Conservation (phyloP, 176 grass and related monocot species). For the Carex littledalei region DNA sequence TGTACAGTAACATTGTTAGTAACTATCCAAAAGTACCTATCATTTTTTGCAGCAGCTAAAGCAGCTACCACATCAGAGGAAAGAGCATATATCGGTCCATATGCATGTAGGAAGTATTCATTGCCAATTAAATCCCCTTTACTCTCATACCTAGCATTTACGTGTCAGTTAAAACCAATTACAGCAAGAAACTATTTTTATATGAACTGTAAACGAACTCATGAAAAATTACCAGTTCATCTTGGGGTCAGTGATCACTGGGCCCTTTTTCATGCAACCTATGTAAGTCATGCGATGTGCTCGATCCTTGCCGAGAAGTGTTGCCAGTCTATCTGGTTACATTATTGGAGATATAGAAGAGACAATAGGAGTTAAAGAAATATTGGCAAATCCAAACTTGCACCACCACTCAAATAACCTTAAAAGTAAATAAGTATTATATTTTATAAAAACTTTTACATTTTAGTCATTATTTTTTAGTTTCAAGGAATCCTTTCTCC, state of each 20-base stretch:
- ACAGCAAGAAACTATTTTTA: conserved; percentile 15
- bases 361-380: not conserved
- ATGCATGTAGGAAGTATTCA: conserved; percentile 85
- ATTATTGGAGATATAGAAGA: conserved; percentile 7
- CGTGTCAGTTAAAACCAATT: conserved; percentile 5
- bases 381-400: not conserved
- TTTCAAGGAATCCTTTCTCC: not conserved
- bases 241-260: conserved; percentile 88
- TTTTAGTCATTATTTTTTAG: not conserved
- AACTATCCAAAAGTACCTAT: conserved; percentile 48
- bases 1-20: not conserved
- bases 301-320: conserved; percentile 89
- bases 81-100: conserved; percentile 76
- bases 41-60: conserved; percentile 59
- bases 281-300: conserved; percentile 60
- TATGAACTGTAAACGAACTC: conserved; percentile 1
- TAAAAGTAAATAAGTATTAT: not conserved
- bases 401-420: not conserved
- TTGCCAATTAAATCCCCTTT: conserved; percentile 71
- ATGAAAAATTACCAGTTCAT: conserved; percentile 63
- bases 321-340: conserved; percentile 83
- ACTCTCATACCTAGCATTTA: conserved; percentile 75
- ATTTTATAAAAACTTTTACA: not conserved
- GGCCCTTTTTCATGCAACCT: conserved; percentile 99
- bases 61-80: conserved; percentile 74